Evolutionary conservation across 495 filamentous ascomycete genomes (phyloP), one percentile per base, ranked within the genome.

Genomic region (Aspergillus nidulans): DNA sequence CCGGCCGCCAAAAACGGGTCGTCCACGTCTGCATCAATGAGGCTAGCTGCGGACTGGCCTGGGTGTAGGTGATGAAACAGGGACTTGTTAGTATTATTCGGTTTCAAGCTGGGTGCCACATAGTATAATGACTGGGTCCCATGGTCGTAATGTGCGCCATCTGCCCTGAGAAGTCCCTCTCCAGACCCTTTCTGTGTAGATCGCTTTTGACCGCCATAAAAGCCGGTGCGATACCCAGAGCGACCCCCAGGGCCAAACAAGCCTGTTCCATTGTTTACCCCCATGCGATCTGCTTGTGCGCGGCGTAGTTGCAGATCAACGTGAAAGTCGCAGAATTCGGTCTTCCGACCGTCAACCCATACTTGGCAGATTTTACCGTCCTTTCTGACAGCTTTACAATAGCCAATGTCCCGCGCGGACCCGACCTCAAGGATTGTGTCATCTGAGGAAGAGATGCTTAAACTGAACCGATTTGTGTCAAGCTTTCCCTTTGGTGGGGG

Each of bases 371-470:
- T 74, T 56, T 86, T 80, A 21, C 92, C 92, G 71, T 96, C 91
- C 59, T 88, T 91, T 61, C 88, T 88, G 45, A 90, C 72, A 16
- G 80, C 79, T 66, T 91, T 92, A 73, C 95, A 99, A 67, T 85
- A 97, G 4, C 86, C 90, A 1, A 99, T 78, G 68, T 99, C 95
- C 30, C 89, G 79, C 4, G 89, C 84, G 16, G 80, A 82, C 28
- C 95, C 95, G 26, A 99, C 78, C 64, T 99, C 95, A 4, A 99
- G 81, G 16, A 99, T 78, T 0, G 85, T 92, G 57, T 99, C 94
- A 34, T 88, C 86, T 34, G 88, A 90, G 49, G 84, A 89, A 41
- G 86, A 86, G 49, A 99, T 79, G 1, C 86, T 84, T 23, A 99
- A 77, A 32, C 86, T 89, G 68, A 97, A 99, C 21, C 81, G 77